Evolutionary conservation across 1,139 yeast genomes (phyloP).

Genomic region (Pichia sp.): DNA sequence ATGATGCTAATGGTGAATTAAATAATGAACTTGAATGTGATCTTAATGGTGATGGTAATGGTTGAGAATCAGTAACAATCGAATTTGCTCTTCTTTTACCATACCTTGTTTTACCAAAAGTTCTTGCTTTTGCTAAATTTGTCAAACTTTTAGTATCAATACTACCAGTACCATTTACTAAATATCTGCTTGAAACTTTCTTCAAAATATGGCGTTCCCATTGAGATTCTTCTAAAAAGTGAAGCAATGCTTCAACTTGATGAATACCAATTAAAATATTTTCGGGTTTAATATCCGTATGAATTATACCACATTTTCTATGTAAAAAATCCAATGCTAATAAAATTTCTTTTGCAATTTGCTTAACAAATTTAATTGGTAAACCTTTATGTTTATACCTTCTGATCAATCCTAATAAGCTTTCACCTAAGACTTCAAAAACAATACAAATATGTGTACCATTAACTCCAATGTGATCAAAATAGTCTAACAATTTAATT

Average conservation of each 20-base stretch:
- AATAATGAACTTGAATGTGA: slow-evolving; percentile 27
- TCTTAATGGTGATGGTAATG: slow-evolving; percentile 36
- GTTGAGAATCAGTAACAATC: slow-evolving; percentile 58
- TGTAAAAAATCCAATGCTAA: slow-evolving; percentile 77
- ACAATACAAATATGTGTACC: slow-evolving; percentile 87
- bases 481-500: slow-evolving; percentile 65
- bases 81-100: slow-evolving; percentile 56
- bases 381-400: slow-evolving; percentile 64
- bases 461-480: slow-evolving; percentile 72
- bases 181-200: slow-evolving; percentile 23
- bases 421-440: slow-evolving; percentile 83
- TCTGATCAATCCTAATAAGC: slow-evolving; percentile 61
- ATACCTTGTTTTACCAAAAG: slow-evolving; percentile 27
- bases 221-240: slow-evolving; percentile 49
- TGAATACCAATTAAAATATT: slow-evolving; percentile 77
- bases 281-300: slow-evolving; percentile 87
- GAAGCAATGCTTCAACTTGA: slow-evolving; percentile 65
- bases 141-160: slow-evolving; percentile 16
- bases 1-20: slow-evolving; percentile 19
- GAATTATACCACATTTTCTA: slow-evolving; percentile 81
- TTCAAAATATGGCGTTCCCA: slow-evolving; percentile 30
- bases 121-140: slow-evolving; percentile 13
- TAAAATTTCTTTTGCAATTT: slow-evolving; percentile 70
- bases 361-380: slow-evolving; percentile 69
- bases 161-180: slow-evolving; percentile 14